A percentile compares a stretch with the other conserved stretches of the same genome.
phyloP scores from a whole-genome alignment of 179 eudicot species.

The Nepenthes alata region DNA sequence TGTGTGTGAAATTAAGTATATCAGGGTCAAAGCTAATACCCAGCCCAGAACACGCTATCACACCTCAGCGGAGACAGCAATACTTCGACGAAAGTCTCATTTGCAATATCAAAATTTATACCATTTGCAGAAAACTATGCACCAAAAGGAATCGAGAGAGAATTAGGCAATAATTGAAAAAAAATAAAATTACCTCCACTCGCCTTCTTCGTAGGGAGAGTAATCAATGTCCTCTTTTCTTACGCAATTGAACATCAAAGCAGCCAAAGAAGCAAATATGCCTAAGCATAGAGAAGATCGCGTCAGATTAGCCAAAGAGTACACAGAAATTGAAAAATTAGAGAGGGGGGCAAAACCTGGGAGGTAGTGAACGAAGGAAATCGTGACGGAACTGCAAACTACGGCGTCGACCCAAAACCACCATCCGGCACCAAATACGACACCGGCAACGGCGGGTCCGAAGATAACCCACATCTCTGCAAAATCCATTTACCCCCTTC shows the following conservation, averaged over 20 bases:
- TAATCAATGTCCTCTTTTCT: constrained; percentile 82
- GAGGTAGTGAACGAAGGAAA: constrained; percentile 82
- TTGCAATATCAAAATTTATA: no score
- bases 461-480: constrained; percentile 70
- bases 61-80: no score
- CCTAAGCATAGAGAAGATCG: constrained; percentile 20
- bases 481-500: constrained; percentile 41
- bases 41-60: no score
- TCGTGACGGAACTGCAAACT: constrained; percentile 65
- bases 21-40: no score
- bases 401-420: constrained; percentile 99
- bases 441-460: constrained; percentile 88
- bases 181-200: constrained; percentile 58
- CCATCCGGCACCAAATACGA: constrained; percentile 91
- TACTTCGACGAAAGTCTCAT: no score
- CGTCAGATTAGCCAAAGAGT: no score
- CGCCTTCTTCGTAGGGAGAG: constrained; percentile 94
- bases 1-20: no score
- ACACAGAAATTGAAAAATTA: constrained; percentile 5
- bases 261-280: constrained; percentile 88
- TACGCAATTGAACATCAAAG: constrained; percentile 93
- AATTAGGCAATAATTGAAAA: neutral
- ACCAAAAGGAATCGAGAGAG: neutral
- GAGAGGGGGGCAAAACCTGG: constrained; percentile 38
- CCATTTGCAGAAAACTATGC: neutral